A percentile compares a stretch with the other conserved stretches of the same genome.
Conservation (phyloP, 441 rosid genomes). For the Arabidopsis hybrid region DNA sequence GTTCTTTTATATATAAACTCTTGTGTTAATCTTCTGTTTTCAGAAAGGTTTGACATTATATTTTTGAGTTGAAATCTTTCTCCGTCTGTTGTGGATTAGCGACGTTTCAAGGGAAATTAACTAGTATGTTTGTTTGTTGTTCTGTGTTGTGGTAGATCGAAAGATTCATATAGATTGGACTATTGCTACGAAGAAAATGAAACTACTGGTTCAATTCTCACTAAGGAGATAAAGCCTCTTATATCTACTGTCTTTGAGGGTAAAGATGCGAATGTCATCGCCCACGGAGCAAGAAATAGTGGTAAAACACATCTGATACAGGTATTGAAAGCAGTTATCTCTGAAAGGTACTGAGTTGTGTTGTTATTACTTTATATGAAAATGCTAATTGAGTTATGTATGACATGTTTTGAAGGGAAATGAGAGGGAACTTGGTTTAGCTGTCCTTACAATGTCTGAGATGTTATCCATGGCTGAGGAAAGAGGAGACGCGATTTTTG, state of each 20-base stretch:
- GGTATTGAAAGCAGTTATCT: slow-evolving; percentile 41
- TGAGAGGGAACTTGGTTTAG: slow-evolving; percentile 59
- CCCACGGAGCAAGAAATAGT: slow-evolving; percentile 66
- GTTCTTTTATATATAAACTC: neutral
- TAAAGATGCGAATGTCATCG: slow-evolving; percentile 57
- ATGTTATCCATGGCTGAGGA: slow-evolving; percentile 55
- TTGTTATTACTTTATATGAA: neutral
- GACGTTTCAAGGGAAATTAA: neutral
- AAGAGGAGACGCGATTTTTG: slow-evolving; percentile 43
- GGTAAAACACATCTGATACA: slow-evolving; percentile 62
- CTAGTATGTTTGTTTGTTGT: neutral
- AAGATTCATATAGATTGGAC: slow-evolving; percentile 56
- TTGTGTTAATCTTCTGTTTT: neutral
- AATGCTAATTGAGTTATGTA: slow-evolving; percentile 6
- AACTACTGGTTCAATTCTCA: slow-evolving; percentile 44
- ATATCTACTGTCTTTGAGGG: slow-evolving; percentile 61
- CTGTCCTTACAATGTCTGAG: slow-evolving; percentile 52
- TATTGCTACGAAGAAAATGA: slow-evolving; percentile 59
- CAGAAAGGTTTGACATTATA: neutral
- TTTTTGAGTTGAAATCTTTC: neutral
- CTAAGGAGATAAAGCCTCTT: slow-evolving; percentile 61
- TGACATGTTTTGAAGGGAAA: slow-evolving; percentile 56
- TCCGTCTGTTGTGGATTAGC: neutral
- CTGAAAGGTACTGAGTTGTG: neutral
- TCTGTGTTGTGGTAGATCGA: slow-evolving; percentile 49